These are phyloP conservation scores for Thielaviopsis punctulata DNA, from an alignment of 2,329 filamentous ascomycete species.

Conservation along the genomic window DNA sequence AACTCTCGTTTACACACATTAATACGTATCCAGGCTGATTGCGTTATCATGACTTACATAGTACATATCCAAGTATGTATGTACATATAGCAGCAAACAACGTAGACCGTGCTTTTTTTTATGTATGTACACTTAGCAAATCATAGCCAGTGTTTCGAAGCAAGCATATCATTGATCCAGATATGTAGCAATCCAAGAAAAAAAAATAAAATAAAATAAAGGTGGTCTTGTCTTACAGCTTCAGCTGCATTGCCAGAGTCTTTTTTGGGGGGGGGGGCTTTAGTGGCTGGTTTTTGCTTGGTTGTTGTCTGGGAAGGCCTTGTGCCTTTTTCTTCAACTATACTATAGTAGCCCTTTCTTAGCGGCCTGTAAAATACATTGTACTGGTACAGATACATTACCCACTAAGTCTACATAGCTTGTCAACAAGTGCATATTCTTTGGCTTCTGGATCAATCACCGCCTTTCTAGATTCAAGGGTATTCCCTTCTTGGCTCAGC, in stretches of 20 bases:
- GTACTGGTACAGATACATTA: no score
- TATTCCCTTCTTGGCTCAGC: neutral
- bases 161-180: neutral
- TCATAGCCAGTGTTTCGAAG: neutral
- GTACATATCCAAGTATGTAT: no score
- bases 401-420: no score
- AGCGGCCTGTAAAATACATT: constrained; percentile 8
- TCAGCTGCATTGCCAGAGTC: neutral
- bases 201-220: neutral
- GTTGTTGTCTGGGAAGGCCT: neutral
- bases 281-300: neutral
- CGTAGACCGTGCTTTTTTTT: no score
- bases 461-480: neutral
- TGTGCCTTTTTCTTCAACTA: constrained; percentile 13
- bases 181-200: neutral
- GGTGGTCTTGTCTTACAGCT: neutral
- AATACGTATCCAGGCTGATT: no score
- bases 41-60: no score
- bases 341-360: neutral
- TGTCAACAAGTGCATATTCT: neutral
- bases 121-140: no score
- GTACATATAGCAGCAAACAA: no score
- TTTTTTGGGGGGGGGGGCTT: neutral
- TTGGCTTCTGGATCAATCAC: constrained; percentile 1
- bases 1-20: no score